Percentiles rank a stretch among this genome's conserved stretches.
Evolutionary conservation across 2,329 filamentous ascomycete genomes (phyloP).

Genomic region (Delphinella strobiligena): DNA sequence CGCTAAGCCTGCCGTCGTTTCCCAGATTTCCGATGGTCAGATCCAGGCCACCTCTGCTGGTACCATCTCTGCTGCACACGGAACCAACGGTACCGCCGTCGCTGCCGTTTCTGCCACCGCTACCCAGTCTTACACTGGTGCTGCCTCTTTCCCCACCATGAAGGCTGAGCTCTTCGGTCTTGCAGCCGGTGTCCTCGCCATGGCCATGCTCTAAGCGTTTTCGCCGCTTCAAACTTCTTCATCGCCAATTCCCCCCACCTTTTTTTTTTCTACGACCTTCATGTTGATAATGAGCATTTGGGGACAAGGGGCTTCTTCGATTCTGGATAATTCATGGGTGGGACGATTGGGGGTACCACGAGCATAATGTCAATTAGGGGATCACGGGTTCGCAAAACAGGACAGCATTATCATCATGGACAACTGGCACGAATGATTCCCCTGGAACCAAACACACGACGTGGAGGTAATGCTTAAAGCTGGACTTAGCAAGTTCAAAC

Average conservation of each 20-base stretch:
- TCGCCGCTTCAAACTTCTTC: background rate
- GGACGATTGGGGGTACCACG: slow-evolving; percentile 4
- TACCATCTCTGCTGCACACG: background rate
- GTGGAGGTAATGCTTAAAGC: background rate
- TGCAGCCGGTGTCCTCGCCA: slow-evolving; percentile 18
- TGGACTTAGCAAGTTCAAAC: background rate
- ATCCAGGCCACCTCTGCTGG: background rate
- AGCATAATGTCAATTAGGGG: slow-evolving; percentile 6
- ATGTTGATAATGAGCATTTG: slow-evolving; percentile 8
- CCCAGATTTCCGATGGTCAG: slow-evolving; percentile 16
- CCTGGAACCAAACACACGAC: background rate
- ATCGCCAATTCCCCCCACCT: slow-evolving; percentile 2
- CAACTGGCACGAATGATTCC: background rate
- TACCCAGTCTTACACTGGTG: slow-evolving; percentile 21
- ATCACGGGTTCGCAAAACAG: too few species aligned
- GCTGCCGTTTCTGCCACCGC: slow-evolving; percentile 10
- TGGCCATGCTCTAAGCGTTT: slow-evolving; percentile 18
- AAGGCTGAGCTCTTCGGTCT: slow-evolving; percentile 17
- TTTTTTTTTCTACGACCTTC: slow-evolving; percentile 4
- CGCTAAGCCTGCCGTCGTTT: slow-evolving; percentile 11
- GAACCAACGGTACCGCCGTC: slow-evolving; percentile 7
- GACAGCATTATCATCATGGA: background rate
- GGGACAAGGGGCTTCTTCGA: slow-evolving; percentile 2
- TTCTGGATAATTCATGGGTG: slow-evolving; percentile 2
- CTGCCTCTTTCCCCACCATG: slow-evolving; percentile 15